Base-by-base conservation (phyloP, 2,329 filamentous ascomycete genomes). In the Paecilomyces formosus region DNA sequence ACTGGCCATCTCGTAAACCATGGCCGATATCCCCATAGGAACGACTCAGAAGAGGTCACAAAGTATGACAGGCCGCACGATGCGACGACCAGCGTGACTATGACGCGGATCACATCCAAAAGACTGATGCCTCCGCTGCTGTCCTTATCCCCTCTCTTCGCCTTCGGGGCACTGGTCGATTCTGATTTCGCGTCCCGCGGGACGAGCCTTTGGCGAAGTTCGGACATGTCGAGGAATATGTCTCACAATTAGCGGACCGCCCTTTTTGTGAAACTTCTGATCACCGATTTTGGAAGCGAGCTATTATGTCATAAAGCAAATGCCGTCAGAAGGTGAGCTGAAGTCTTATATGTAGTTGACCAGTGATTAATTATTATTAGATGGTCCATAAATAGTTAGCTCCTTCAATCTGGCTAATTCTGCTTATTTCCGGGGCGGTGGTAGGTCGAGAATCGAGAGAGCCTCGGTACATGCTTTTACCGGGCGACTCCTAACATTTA, bases 51-150 rank as follows among this genome's bases (percentile, higher is more conserved):
- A 61, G 82, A 80, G 52, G 88, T 91, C 65, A 89, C 80, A 63
- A 92, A 84, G 74, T 92, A 93, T 75, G 88, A 92, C 57, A 92
- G 78, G 18, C 83, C 86, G 66, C 81, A 84, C 24, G 85, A 89
- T 53, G 87, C 82, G 51, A 90, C 65, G 33, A 88, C 64, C 13
- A 92, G 73, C 57, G 89, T 89, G 31, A 81, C 81, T 53, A 92
- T 67, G 30, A 92, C 81, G 31, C 89, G 87, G 60, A 91, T 74
- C 56, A 89, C 72, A 71, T 93, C 90, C 33, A 91, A 66, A 49
- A 78, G 52, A 57, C 74, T 75, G 66, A 79, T 76, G n/a, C 70
- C 68, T 33, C 60, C 63, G 52, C 63, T 60, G 21, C 65, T 57
- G 11, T 63, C 66, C 21, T 65, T 60, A 33, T 67, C 54, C 30